Conservation (phyloP, 768 basidiomycete species). For the Mycena crocata region DNA sequence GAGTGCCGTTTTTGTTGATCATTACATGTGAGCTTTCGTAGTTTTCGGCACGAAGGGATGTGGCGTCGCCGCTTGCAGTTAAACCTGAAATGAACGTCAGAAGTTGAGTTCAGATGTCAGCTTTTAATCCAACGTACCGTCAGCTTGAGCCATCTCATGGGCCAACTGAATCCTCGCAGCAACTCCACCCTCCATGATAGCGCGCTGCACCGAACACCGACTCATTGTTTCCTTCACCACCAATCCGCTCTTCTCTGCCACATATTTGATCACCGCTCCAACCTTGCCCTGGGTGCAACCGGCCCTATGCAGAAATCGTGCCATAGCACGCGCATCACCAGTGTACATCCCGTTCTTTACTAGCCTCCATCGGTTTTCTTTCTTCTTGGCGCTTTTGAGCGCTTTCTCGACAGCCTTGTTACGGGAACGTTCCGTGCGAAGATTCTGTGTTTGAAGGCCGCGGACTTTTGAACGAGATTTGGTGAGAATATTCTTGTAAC, state of each 20-base stretch:
- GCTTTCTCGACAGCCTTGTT: too few species aligned
- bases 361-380: background rate
- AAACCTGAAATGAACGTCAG: background rate
- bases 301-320: background rate
- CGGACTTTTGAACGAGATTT: too few species aligned
- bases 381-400: too few species aligned
- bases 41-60: constrained; percentile 1
- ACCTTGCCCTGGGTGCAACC: background rate
- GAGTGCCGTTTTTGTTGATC: constrained; percentile 4
- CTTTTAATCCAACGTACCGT: constrained; percentile 2
- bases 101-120: background rate
- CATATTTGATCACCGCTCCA: background rate
- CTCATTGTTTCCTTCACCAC: constrained; percentile 12
- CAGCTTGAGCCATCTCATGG: constrained; percentile 8
- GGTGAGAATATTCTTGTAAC: too few species aligned
- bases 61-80: background rate
- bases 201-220: constrained; percentile 20
- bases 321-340: background rate
- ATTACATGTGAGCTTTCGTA: background rate
- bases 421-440: too few species aligned
- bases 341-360: background rate
- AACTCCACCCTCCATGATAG: constrained; percentile 27
- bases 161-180: constrained; percentile 30
- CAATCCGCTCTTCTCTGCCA: background rate
- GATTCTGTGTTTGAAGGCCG: too few species aligned